phyloP scores from a whole-genome alignment of 2,329 filamentous ascomycete species.

The Dactylellina leptospora region DNA sequence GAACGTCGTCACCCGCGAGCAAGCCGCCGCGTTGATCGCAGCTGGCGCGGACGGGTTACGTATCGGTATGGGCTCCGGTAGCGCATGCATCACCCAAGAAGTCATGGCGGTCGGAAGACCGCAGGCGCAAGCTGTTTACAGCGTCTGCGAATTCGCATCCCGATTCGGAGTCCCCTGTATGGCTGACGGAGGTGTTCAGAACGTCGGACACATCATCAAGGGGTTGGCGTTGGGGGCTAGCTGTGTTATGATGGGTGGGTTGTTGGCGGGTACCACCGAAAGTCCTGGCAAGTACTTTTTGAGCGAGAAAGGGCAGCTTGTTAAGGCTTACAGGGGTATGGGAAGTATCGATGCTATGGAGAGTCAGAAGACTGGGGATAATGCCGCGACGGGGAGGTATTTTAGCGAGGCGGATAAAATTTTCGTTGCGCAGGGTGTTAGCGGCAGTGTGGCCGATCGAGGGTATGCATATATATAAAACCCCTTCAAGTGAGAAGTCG shows the following conservation, averaged over 20 bases:
- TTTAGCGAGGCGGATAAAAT: constrained; percentile 97
- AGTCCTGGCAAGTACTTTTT: constrained; percentile 97
- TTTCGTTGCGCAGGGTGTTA: constrained; percentile 95
- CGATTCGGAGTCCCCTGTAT: constrained; percentile 97
- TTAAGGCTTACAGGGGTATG: constrained; percentile 99
- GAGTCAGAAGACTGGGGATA: constrained; percentile 76
- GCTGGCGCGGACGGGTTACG: constrained; percentile 95
- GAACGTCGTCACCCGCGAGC: constrained; percentile 97
- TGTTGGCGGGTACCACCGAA: constrained; percentile 95
- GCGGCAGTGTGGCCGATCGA: constrained; percentile 79
- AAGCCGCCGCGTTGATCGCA: constrained; percentile 89
- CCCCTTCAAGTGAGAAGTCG: neutral
- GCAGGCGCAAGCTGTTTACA: constrained; percentile 91
- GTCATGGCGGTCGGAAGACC: constrained; percentile 99
- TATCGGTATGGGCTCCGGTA: constrained; percentile 98
- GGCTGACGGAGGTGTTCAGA: constrained; percentile 96
- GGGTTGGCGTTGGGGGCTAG: constrained; percentile 92
- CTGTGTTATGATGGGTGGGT: constrained; percentile 99
- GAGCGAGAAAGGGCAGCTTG: constrained; percentile 93
- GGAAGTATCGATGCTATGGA: constrained; percentile 98
- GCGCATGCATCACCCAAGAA: constrained; percentile 98
- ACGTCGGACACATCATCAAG: constrained; percentile 99
- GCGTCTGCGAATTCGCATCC: constrained; percentile 86
- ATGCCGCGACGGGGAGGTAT: constrained; percentile 95
- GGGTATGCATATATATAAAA: constrained; percentile 63